A percentile compares a stretch with the other conserved stretches of the same genome.
phyloP scores from a whole-genome alignment of 495 filamentous ascomycete genomes.

The Aspergillus haitiensis region DNA sequence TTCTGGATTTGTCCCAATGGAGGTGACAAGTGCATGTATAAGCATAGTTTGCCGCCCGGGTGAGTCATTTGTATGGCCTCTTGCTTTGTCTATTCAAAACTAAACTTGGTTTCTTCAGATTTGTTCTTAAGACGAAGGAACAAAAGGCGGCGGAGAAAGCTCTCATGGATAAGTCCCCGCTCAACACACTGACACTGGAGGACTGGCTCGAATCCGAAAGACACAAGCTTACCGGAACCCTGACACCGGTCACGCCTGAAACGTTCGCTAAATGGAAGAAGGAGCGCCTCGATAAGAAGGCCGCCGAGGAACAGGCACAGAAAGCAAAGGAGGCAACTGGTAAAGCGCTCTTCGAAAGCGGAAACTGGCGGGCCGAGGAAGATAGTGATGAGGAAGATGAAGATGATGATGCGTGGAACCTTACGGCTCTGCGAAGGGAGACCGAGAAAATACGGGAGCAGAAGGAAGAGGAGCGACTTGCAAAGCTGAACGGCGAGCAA shows the following conservation, averaged over 20 bases:
- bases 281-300: slow-evolving; percentile 90
- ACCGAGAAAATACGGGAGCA: slow-evolving; percentile 59
- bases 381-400: slow-evolving; percentile 62
- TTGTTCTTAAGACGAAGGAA: slow-evolving; percentile 96
- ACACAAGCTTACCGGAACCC: slow-evolving; percentile 83
- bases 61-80: slow-evolving; percentile 44
- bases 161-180: slow-evolving; percentile 91
- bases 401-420: slow-evolving; percentile 65
- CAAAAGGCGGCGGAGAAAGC: slow-evolving; percentile 96
- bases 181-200: slow-evolving; percentile 92
- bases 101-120: slow-evolving; percentile 53
- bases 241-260: slow-evolving; percentile 92
- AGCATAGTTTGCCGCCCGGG: slow-evolving; percentile 91
- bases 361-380: slow-evolving; percentile 78
- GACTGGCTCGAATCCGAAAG: slow-evolving; percentile 95
- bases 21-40: slow-evolving; percentile 98
- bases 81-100: background rate
- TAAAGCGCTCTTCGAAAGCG: slow-evolving; percentile 90
- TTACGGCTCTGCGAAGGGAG: slow-evolving; percentile 71
- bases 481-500: slow-evolving; percentile 33
- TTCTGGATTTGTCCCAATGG: slow-evolving; percentile 98
- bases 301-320: slow-evolving; percentile 82
- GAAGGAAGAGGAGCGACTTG: slow-evolving; percentile 49
- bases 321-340: slow-evolving; percentile 94
- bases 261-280: slow-evolving; percentile 95